These are phyloP conservation scores for Myxozyma vanderwaltii DNA, from an alignment of 805 yeast species.

Conservation along the genomic window DNA sequence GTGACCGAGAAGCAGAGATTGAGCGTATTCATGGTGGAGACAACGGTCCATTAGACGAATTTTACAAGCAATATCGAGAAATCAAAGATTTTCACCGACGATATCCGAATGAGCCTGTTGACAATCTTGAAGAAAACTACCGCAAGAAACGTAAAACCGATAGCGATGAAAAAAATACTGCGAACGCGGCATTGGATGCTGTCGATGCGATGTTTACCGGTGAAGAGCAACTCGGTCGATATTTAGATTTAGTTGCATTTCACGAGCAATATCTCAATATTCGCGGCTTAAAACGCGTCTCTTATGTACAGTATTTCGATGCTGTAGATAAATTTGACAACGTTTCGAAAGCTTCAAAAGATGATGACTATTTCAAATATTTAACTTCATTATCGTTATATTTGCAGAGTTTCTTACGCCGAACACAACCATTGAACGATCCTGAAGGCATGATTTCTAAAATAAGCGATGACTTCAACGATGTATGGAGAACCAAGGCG, in stretches of 20 bases:
- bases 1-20: slow-evolving; percentile 30
- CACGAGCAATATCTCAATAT: slow-evolving; percentile 60
- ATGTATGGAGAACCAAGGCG: slow-evolving; percentile 35
- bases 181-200: slow-evolving; percentile 42
- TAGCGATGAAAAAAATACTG: slow-evolving; percentile 38
- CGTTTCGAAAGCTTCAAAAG: slow-evolving; percentile 36
- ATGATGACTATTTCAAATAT: slow-evolving; percentile 49
- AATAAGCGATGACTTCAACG: slow-evolving; percentile 40
- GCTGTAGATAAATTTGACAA: slow-evolving; percentile 48
- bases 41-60: slow-evolving; percentile 43
- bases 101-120: slow-evolving; percentile 41
- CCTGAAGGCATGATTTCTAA: slow-evolving; percentile 42
- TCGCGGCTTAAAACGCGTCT: slow-evolving; percentile 41
- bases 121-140: slow-evolving; percentile 36
- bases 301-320: slow-evolving; percentile 56
- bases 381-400: slow-evolving; percentile 53
- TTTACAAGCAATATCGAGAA: slow-evolving; percentile 45
- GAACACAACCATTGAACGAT: slow-evolving; percentile 53
- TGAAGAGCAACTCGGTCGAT: slow-evolving; percentile 66
- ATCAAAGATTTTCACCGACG: slow-evolving; percentile 42
- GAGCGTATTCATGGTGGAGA: slow-evolving; percentile 35
- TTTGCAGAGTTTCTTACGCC: slow-evolving; percentile 51
- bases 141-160: slow-evolving; percentile 35
- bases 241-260: slow-evolving; percentile 56
- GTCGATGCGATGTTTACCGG: slow-evolving; percentile 56